Evolutionary conservation across 768 basidiomycete species (phyloP), one percentile per base, ranked within the genome.

Genomic region (Auricularia auricula-judae): DNA sequence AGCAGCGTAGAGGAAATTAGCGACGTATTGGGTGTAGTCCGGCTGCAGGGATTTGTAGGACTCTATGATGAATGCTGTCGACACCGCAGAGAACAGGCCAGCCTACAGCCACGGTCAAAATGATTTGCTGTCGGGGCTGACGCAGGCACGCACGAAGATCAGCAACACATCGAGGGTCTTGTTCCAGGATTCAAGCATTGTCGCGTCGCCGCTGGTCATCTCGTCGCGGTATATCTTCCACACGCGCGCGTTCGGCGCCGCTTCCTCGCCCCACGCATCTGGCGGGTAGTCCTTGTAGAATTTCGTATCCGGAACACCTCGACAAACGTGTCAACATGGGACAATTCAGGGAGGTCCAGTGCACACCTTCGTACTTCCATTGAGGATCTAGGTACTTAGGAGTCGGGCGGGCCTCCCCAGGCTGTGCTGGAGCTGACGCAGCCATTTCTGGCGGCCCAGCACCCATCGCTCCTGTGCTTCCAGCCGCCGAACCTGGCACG

Each of bases 121-220:
- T 10, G 43, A 33, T 21, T 14, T 18, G 35, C 33, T 53, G n/a
- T 10, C 7, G 10, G 10, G 4, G 21, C 12, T 34, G 8, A 23
- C 23, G 43, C 21, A 42, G 5, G 18, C 4, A 36, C 35, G 3
- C 39, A 68, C 63, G 39, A 68, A 64, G 5, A 66, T 63, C 21
- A 68, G 65, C 16, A 66, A 42, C 4, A 64, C 65, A 54, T 68
- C 65, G 4, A 66, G 23, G 21, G 62, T 62, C 43, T 66, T 64
- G 16, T 63, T 62, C 36, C 54, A 56, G 12, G 56, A 43, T 8
- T 59, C 60, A 21, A 67, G 44, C 59, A 65, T 59, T n/a, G 42
- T 35, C 3, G 34, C 43, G 42, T 67, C 67, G 33, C n/a, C 63
- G 21, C 21, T 39, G 11, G 29, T 36, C 8, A 42, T 36, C 43